Evolutionary conservation across 768 basidiomycete species (phyloP), one percentile per base, ranked within the genome.

Genomic region (Phanerochaete carnosa): DNA sequence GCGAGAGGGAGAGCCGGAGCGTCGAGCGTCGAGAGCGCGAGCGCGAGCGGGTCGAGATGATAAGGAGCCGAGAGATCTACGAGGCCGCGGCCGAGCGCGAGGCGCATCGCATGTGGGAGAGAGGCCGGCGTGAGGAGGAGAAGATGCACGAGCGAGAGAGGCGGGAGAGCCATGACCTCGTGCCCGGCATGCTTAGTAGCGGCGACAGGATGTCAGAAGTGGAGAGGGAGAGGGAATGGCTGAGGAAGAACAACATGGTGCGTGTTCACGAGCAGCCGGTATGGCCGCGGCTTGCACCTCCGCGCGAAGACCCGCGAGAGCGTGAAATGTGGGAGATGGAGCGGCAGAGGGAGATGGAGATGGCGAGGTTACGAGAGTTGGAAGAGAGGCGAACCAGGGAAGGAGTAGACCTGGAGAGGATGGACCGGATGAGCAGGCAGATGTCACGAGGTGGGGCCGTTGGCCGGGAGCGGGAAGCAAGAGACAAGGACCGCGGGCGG

Each of bases 121-220:
- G 57, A 15, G 57, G 52, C 39, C 50, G 37, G 37, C 51, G 52
- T 12, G 63, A 62, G 45, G 66, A 64, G 28, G 49, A 37, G 37
- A 70, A 76, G 55, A 64, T 69, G 65, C 53, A 73, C 22, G 74
- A 75, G 35, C 67, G 76, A n/a, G 76, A 75, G 57, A 55, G 52
- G 62, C 22, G 50, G 16, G 43, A 60, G 51, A 49, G 57, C 43
- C 46, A 29, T 13, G 54, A 55, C 54, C 29, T 43, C 32, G 60
- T 25, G 49, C 3, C 19, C 22, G 57, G 50, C 52, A 65, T 59
- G 49, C 65, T 25, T 61, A 65, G 11, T 16, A 43, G 45, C 25
- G 52, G 35, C n/a, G 64, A 66, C 57, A 58, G 58, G 37, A 57
- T 60, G 50, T 70, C 73, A 26, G 74, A 74, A 50, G 70, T 69